Percentiles rank a stretch among this genome's conserved stretches.
Evolutionary conservation across 345 rosid genomes (phyloP).

Genomic region (Boechera divaricarpa): DNA sequence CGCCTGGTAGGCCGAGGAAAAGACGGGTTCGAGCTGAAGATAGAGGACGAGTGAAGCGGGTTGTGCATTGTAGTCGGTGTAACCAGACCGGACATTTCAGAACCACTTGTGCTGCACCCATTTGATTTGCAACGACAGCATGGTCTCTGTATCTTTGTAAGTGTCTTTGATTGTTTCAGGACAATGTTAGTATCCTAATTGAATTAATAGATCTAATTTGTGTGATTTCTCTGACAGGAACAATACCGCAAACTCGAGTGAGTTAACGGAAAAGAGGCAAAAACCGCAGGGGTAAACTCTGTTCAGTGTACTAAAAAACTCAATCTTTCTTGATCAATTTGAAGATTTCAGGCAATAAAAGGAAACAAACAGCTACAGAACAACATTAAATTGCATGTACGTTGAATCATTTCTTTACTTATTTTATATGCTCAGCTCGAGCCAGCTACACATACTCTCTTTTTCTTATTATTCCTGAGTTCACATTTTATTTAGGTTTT

Average conservation of each 20-base stretch:
- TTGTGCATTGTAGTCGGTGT: constrained; percentile 98
- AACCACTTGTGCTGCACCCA: constrained; percentile 98
- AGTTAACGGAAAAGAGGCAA: not conserved
- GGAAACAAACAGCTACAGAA: constrained; percentile 17
- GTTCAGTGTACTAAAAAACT: constrained; percentile 11
- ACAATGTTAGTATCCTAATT: constrained; percentile 3
- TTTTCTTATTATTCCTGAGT: not conserved
- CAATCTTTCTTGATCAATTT: constrained; percentile 12
- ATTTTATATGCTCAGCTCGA: constrained; percentile 31
- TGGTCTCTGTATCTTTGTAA: constrained; percentile 23
- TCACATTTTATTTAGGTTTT: constrained; percentile 20
- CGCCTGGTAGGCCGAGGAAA: constrained; percentile 95
- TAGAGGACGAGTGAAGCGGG: constrained; percentile 85
- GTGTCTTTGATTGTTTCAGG: constrained; percentile 10
- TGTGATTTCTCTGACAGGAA: constrained; percentile 33
- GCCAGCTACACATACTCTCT: constrained; percentile 1
- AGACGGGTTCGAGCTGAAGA: constrained; percentile 94
- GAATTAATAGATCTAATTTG: constrained; percentile 12
- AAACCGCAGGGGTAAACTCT: not conserved
- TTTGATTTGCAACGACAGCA: constrained; percentile 43
- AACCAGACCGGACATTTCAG: constrained; percentile 98
- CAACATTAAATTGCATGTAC: constrained; percentile 13
- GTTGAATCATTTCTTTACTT: constrained; percentile 16
- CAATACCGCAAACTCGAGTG: not conserved
- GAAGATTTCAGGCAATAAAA: not conserved